Conservation (phyloP, 371 early-diverging fungal species). For the Sporodiniella umbellata region DNA sequence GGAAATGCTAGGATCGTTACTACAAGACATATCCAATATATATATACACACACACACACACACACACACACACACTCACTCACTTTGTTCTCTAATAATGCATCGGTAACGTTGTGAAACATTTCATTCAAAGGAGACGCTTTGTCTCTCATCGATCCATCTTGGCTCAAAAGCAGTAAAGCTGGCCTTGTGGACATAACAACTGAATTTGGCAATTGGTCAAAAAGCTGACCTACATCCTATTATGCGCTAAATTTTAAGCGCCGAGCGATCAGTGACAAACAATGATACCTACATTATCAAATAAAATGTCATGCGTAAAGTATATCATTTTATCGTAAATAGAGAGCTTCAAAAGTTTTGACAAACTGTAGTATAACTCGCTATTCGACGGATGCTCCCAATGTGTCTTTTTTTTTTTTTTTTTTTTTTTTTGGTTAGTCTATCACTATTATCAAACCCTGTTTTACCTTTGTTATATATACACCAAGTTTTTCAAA, state of each 20-base stretch:
- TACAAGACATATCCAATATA: no score
- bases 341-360: slow-evolving; percentile 10
- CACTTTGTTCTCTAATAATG: neutral
- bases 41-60: no score
- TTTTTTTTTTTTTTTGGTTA: no score
- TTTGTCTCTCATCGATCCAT: no score
- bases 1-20: neutral
- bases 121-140: slow-evolving; percentile 13
- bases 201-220: slow-evolving; percentile 11
- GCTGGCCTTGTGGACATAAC: neutral
- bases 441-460: no score
- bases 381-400: neutral
- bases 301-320: slow-evolving; percentile 25
- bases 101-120: neutral
- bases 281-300: slow-evolving; percentile 17
- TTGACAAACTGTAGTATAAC: neutral
- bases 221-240: slow-evolving; percentile 28
- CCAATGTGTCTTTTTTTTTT: no score
- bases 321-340: slow-evolving; percentile 29
- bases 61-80: neutral
- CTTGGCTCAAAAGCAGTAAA: slow-evolving; percentile 15
- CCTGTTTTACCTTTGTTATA: slow-evolving; percentile 9
- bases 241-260: neutral
- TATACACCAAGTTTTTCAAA: slow-evolving; percentile 11
- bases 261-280: neutral